Conservation (phyloP, 768 basidiomycete species). For the Hygrocybe coccinea region DNA sequence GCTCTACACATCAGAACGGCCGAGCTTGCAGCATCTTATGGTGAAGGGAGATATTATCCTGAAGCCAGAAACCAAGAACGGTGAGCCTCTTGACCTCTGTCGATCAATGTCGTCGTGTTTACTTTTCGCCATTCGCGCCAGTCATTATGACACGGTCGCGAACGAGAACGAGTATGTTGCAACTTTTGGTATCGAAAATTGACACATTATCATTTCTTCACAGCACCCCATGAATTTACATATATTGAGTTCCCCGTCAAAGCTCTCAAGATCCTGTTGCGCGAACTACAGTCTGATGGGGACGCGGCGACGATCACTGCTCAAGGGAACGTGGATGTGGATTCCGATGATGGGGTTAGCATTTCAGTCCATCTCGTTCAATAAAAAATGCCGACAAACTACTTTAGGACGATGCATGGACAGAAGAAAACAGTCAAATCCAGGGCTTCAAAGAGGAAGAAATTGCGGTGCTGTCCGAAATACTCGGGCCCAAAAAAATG, state of each 20-base stretch:
- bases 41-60: constrained; percentile 94
- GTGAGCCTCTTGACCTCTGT: constrained; percentile 43
- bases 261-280: constrained; percentile 82
- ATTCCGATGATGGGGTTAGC: constrained; percentile 73
- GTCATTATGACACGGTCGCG: constrained; percentile 96
- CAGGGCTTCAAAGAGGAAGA: constrained; percentile 66
- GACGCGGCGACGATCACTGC: constrained; percentile 65
- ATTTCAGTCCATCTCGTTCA: constrained; percentile 2
- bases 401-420: constrained; percentile 86
- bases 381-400: constrained; percentile 4
- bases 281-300: constrained; percentile 76
- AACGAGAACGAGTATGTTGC: constrained; percentile 72
- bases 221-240: constrained; percentile 85
- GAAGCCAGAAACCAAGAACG: constrained; percentile 71
- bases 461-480: constrained; percentile 77
- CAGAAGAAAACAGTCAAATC: constrained; percentile 72
- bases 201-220: constrained; percentile 30
- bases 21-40: constrained; percentile 57
- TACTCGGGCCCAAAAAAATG: constrained; percentile 69
- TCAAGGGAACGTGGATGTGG: constrained; percentile 50
- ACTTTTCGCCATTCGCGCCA: constrained; percentile 30
- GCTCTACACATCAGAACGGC: constrained; percentile 62
- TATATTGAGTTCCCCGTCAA: constrained; percentile 86
- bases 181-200: constrained; percentile 16
- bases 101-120: constrained; percentile 1